A percentile compares a stretch with the other conserved stretches of the same genome.
Conservation (phyloP, 179 eudicot genomes). For the Sideroxylon spinosum region DNA sequence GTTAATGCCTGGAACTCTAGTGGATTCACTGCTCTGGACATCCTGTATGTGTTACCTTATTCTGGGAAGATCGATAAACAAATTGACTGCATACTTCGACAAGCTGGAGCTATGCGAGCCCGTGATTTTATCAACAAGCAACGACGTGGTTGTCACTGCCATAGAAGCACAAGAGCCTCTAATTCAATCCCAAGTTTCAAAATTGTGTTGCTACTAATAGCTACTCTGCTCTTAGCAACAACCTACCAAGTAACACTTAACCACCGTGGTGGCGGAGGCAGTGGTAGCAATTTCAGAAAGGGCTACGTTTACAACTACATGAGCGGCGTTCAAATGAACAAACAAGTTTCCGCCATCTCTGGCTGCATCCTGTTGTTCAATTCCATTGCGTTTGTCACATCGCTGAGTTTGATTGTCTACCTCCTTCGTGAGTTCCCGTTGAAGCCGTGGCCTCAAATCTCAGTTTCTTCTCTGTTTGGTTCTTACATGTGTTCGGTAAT, state of each 20-base stretch:
- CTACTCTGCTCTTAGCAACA: not conserved
- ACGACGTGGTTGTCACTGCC: not conserved
- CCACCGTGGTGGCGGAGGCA: not conserved
- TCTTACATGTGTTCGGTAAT: not conserved
- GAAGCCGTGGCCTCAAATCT: conserved; percentile 5
- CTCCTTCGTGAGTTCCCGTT: not conserved
- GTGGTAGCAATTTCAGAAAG: not conserved
- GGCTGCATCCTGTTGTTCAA: not conserved
- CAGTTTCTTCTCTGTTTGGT: not conserved
- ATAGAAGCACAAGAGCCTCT: not conserved
- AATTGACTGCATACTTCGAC: not conserved
- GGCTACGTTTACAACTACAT: not conserved
- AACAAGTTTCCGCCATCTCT: not conserved
- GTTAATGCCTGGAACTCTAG: no score
- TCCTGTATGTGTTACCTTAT: not conserved
- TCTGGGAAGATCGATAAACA: not conserved
- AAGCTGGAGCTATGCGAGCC: not conserved
- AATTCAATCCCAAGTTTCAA: not conserved
- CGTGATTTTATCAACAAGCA: not conserved
- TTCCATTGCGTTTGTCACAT: not conserved
- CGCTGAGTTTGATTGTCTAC: not conserved
- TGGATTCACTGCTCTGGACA: not conserved
- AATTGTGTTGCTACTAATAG: not conserved
- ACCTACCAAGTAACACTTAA: not conserved
- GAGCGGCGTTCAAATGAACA: not conserved